Evolutionary conservation across 257 asterid species (phyloP).

Genomic region (Plantago ovata): DNA sequence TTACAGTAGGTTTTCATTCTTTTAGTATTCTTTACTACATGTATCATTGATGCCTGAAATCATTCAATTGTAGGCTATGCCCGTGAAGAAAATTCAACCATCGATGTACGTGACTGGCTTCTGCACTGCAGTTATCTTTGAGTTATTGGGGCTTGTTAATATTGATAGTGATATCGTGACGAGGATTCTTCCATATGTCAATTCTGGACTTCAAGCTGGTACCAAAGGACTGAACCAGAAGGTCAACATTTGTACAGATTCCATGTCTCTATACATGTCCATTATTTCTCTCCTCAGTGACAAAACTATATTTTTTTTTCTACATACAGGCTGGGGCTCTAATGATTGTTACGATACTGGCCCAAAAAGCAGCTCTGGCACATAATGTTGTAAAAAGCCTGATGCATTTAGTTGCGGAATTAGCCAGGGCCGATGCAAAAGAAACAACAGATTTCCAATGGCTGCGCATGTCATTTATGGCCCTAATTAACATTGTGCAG

Average conservation of each 20-base stretch:
- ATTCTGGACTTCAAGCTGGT: slow-evolving; percentile 55
- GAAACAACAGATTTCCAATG: slow-evolving; percentile 59
- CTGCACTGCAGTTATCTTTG: slow-evolving; percentile 79
- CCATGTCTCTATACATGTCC: background rate
- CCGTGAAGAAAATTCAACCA: slow-evolving; percentile 56
- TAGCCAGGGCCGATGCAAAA: slow-evolving; percentile 53
- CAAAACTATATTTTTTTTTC: slow-evolving; percentile 8
- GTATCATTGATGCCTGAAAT: slow-evolving; percentile 19
- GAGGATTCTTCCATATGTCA: slow-evolving; percentile 67
- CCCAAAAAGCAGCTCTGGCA: slow-evolving; percentile 67
- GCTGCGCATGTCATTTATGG: slow-evolving; percentile 74
- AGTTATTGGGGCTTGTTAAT: slow-evolving; percentile 59
- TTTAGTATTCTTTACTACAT: slow-evolving; percentile 6
- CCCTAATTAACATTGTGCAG: slow-evolving; percentile 78
- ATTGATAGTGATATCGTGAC: slow-evolving; percentile 54
- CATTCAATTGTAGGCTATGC: slow-evolving; percentile 48
- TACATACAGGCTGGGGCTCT: slow-evolving; percentile 72
- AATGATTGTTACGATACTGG: slow-evolving; percentile 77
- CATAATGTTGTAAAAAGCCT: slow-evolving; percentile 56
- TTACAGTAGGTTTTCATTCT: slow-evolving; percentile 11
- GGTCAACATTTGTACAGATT: slow-evolving; percentile 34
- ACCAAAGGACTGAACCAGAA: slow-evolving; percentile 58
- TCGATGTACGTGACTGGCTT: slow-evolving; percentile 57
- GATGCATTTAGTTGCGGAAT: slow-evolving; percentile 55
- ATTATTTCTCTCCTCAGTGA: slow-evolving; percentile 18